These are phyloP conservation scores for Kandelia obovata DNA, from an alignment of 345 rosid species.

Conservation along the genomic window DNA sequence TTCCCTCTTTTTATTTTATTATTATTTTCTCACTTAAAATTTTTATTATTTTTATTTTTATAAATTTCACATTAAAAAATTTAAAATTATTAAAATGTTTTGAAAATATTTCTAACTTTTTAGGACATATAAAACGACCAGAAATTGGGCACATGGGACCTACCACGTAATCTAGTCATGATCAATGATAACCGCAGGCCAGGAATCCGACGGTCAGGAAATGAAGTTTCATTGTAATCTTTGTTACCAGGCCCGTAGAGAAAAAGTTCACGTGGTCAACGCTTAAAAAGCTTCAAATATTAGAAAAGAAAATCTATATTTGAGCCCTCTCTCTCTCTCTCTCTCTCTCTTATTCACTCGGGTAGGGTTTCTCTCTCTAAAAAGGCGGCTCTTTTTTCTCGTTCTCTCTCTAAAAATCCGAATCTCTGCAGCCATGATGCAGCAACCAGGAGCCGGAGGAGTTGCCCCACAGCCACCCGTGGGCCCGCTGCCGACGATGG, in stretches of 20 bases:
- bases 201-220: background rate
- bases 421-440: slow-evolving; percentile 43
- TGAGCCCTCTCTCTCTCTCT: no score
- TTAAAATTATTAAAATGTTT: no score
- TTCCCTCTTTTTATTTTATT: no score
- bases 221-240: background rate
- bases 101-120: no score
- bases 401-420: background rate
- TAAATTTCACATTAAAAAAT: no score
- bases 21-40: no score
- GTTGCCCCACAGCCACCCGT: slow-evolving; percentile 32
- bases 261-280: background rate
- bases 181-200: background rate
- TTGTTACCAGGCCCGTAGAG: background rate
- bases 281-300: no score
- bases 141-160: no score
- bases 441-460: slow-evolving; percentile 60
- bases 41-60: no score
- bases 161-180: no score
- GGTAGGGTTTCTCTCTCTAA: slow-evolving; percentile 13
- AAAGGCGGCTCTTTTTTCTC: background rate
- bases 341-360: background rate
- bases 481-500: no score
- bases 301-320: background rate
- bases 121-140: no score